Evolutionary conservation across 2,329 filamentous ascomycete species (phyloP).

Genomic region (Apiospora koreana): DNA sequence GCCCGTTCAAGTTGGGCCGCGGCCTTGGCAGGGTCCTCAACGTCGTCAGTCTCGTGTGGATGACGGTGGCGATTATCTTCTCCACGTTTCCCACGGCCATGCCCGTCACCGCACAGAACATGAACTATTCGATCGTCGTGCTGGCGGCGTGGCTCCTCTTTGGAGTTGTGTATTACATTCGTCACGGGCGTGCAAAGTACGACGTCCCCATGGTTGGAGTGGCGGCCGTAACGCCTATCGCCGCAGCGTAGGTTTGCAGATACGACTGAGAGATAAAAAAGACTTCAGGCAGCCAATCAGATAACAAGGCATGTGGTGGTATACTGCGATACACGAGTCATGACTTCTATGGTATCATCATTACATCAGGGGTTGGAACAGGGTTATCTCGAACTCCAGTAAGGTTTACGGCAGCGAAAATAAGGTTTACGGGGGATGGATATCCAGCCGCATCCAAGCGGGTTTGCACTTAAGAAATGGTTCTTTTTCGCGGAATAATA

Average conservation of each 20-base stretch:
- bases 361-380: background rate
- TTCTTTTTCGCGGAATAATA: no score
- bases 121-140: constrained; percentile 49
- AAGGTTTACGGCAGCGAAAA: background rate
- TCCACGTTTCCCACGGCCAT: constrained; percentile 44
- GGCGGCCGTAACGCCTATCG: background rate
- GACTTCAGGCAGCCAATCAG: background rate
- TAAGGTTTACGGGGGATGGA: background rate
- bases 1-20: constrained; percentile 35
- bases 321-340: background rate
- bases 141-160: constrained; percentile 40
- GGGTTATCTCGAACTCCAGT: background rate
- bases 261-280: background rate
- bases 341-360: background rate
- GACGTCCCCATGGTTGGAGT: constrained; percentile 22
- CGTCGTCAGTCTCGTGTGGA: constrained; percentile 43
- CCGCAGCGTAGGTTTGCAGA: background rate
- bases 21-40: constrained; percentile 32
- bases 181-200: constrained; percentile 26
- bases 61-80: constrained; percentile 44
- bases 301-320: background rate
- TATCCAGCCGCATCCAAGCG: background rate
- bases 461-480: no score
- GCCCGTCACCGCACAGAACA: constrained; percentile 42
- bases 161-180: constrained; percentile 36